Base-by-base conservation (phyloP, 352 stramenopile species). In the Globisporangium acanthophoron region DNA sequence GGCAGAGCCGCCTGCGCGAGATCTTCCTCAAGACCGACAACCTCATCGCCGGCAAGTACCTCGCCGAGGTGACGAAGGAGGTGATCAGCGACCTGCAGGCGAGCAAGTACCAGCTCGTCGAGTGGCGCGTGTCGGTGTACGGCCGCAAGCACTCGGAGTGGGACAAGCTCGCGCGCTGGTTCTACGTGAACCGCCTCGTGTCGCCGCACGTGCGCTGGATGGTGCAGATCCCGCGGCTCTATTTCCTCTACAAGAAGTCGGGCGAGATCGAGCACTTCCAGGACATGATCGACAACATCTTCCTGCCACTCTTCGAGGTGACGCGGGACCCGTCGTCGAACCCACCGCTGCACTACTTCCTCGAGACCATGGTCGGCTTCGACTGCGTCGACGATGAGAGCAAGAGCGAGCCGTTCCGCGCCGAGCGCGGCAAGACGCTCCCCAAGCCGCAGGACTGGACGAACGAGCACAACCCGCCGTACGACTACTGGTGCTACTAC, bases 11-110 rank as follows among this genome's bases (percentile, higher is more conserved):
- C 15, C 86, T 99, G 73, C 74, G 97, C 24, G 94, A 98, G 64
- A 99, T 99, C 62, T 99, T 99, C 67, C 74, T 99, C 20, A 99
- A 99, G 79, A 98, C 93, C 1, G 94, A 98, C 71, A 99, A 99
- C 73, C 68, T 97, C 29, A 98, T 99, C 47, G 85, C 88, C 20
- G 96, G 96, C 31, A 90, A 96, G 54, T 98, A 98, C 71, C 77
- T 99, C 70, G 95, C 94, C 1, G 96, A 98, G 62, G 82, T 99
- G 51, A 98, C 96, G 2, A 98, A 98, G 62, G 93, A 97, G 69
- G 86, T 97, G 16, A 93, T 97, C 56, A 80, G 64, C 3, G 89
- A 96, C 56, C 52, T 96, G 29, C 61, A 92, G 43, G 83, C 80
- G n/a, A 96, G 73, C 69, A 98, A 98, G 71, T 98, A 98, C 67